Evolutionary conservation across 108 stramenopile species (phyloP).

Genomic region (Cyclotella sp.): DNA sequence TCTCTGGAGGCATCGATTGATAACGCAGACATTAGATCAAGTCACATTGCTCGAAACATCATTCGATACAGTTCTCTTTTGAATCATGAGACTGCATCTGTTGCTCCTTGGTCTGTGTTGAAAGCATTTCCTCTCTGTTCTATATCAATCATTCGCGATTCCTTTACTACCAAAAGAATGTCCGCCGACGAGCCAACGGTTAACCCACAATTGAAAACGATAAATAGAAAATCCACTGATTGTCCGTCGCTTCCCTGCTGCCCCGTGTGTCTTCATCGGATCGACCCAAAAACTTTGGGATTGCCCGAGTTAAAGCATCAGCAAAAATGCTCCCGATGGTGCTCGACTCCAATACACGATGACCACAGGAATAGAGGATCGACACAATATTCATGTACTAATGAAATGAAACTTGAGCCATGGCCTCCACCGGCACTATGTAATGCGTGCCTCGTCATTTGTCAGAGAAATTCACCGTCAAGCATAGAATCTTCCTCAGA

Average conservation of each 20-base stretch:
- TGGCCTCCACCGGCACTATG: conserved; percentile 71
- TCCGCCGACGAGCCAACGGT: conserved; percentile 4
- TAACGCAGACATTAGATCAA: not conserved
- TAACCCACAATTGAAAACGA: not conserved
- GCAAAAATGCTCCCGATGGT: conserved; percentile 74
- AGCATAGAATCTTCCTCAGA: conserved; percentile 8
- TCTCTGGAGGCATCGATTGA: conserved; percentile 9
- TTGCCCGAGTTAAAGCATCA: conserved; percentile 59
- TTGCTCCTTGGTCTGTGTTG: conserved; percentile 63
- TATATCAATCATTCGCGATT: conserved; percentile 10
- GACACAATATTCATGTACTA: conserved; percentile 46
- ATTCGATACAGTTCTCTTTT: conserved; percentile 44
- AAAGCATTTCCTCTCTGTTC: conserved; percentile 58
- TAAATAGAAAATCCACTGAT: not conserved
- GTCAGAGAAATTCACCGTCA: conserved; percentile 10
- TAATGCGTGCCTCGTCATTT: conserved; percentile 71
- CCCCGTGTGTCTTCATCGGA: conserved; percentile 83
- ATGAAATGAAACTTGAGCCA: conserved; percentile 63
- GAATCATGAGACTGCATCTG: conserved; percentile 48
- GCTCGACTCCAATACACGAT: conserved; percentile 46
- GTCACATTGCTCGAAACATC: conserved; percentile 13
- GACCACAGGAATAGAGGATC: not conserved
- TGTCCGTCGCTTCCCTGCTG: conserved; percentile 65
- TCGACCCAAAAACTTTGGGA: conserved; percentile 72
- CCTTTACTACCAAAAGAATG: conserved; percentile 1